phyloP scores from a whole-genome alignment of 2,329 filamentous ascomycete genomes.

The Colletotrichum nymphaeae region DNA sequence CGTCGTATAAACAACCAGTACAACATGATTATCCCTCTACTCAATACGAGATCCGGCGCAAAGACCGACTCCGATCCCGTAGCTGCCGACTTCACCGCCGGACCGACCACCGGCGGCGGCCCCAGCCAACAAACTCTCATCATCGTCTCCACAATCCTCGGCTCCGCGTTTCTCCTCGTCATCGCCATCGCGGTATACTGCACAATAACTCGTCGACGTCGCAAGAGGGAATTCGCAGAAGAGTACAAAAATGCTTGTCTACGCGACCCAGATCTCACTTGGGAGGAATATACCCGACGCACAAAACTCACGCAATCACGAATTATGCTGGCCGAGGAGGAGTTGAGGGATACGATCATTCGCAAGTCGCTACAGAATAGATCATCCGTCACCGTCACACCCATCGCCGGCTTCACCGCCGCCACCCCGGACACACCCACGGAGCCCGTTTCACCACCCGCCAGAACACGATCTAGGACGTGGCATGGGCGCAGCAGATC shows the following conservation, averaged over 20 bases:
- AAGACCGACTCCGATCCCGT: constrained; percentile 22
- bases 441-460: constrained; percentile 23
- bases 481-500: constrained; percentile 20
- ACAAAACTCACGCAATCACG: constrained; percentile 23
- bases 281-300: constrained; percentile 22
- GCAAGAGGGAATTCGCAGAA: neutral
- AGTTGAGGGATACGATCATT: constrained; percentile 22
- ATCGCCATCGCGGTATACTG: neutral
- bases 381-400: neutral
- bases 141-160: constrained; percentile 21
- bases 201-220: neutral
- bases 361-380: constrained; percentile 28
- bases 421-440: neutral
- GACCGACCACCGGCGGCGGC: neutral
- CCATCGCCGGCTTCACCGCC: neutral
- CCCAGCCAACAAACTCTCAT: constrained; percentile 3
- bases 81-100: constrained; percentile 15
- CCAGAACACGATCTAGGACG: constrained; percentile 16
- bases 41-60: constrained; percentile 10
- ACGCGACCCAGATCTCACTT: constrained; percentile 25
- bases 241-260: constrained; percentile 15
- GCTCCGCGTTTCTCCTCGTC: neutral
- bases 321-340: constrained; percentile 24
- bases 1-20: neutral
- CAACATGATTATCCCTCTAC: constrained; percentile 15